Evolutionary conservation across 2,329 filamentous ascomycete species (phyloP).

Genomic region (Botrytis elliptica): DNA sequence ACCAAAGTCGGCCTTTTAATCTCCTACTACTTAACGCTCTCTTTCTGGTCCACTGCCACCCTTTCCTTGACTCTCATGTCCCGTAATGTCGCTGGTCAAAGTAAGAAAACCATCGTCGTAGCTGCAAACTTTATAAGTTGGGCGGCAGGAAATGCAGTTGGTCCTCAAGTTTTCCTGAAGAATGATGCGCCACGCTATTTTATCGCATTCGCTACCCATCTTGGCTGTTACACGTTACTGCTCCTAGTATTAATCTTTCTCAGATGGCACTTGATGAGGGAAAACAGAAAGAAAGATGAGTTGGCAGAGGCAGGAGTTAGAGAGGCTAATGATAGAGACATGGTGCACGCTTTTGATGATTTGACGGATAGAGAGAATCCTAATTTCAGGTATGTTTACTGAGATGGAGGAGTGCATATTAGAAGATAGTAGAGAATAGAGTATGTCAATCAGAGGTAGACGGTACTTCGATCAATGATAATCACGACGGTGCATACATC

Average conservation of each 20-base stretch:
- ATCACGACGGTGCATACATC: not conserved
- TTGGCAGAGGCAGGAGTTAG: slow-evolving; percentile 12
- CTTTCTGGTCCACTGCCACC: slow-evolving; percentile 74
- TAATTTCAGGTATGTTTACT: slow-evolving; percentile 32
- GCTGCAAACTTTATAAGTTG: slow-evolving; percentile 58
- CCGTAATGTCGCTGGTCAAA: slow-evolving; percentile 58
- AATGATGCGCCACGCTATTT: slow-evolving; percentile 52
- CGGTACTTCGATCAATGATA: not conserved
- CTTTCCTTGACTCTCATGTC: slow-evolving; percentile 61
- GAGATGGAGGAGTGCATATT: not conserved
- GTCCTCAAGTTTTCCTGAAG: slow-evolving; percentile 51
- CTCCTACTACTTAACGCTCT: slow-evolving; percentile 73
- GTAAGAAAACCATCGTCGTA: slow-evolving; percentile 56
- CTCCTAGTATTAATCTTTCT: slow-evolving; percentile 24
- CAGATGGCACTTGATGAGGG: slow-evolving; percentile 9
- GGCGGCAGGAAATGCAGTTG: slow-evolving; percentile 57
- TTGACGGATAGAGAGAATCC: slow-evolving; percentile 36
- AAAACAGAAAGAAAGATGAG: slow-evolving; percentile 21
- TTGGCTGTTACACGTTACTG: slow-evolving; percentile 44
- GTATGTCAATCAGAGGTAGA: not conserved
- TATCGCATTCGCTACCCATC: slow-evolving; percentile 54
- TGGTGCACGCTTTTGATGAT: slow-evolving; percentile 38
- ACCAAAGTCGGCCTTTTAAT: slow-evolving; percentile 67
- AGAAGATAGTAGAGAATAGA: not conserved
- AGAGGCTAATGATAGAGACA: slow-evolving; percentile 23